Base-by-base conservation (phyloP, 805 yeast species). In the Schwanniomyces polymorphus region DNA sequence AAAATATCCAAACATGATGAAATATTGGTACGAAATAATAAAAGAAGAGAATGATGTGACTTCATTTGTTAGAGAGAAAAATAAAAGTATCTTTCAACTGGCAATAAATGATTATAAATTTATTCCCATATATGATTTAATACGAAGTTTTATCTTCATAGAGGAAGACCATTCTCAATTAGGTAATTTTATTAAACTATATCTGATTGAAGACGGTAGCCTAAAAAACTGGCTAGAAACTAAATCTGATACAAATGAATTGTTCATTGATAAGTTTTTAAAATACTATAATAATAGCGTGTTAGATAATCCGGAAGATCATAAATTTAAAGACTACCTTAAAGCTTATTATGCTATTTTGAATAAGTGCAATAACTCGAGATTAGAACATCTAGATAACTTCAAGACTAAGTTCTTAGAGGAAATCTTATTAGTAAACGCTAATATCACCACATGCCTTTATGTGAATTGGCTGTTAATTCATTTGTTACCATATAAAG, bases 111-210 rank as follows among this genome's bases (percentile, higher is more conserved):
- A 33, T 16, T 38, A 34, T 21, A 42, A 41, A 18, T 53, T 42
- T 16, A 58, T 61, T 27, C 67, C 67, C 0, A 43, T 60, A 0
- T 63, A 46, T 46, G 65, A 61, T 17, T 34, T 63, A 12, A 29
- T 57, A 0, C 52, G 48, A 35, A 55, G 52, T 17, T 54, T 60
- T 34, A 40, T 63, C 11, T 52, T 55, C 16, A 16, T 38, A 4
- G 47, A 44, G 16, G 47, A 40, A 33, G 47, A 44, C 26, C 39
- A 38, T 8, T 16, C 37, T 17, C 43, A 44, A 40, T 44, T 44
- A 21, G 26, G 10, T 3, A 44, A 27, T 14, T 40, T 44, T 16
- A 25, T 34, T 12, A 27, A 17, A 4, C 34, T 44, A 34, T 21
- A 28, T 14, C 23, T 34, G n/a, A 12, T 44, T 12, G 23, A 39